phyloP scores from a whole-genome alignment of 2,329 filamentous ascomycete species.

The Amphichorda felina region DNA sequence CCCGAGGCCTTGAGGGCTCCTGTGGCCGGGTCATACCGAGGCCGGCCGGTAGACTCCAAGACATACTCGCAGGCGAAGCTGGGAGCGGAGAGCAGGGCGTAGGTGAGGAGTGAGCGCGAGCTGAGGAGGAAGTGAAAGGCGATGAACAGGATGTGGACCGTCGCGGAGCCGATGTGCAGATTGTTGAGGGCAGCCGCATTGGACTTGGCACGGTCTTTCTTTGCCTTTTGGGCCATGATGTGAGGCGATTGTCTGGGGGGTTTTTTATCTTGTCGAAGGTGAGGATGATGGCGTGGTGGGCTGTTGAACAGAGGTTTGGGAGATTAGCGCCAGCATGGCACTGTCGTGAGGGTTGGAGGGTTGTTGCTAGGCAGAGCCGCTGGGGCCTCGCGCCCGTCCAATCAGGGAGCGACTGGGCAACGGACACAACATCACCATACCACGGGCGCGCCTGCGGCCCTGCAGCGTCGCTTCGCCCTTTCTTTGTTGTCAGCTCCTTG shows the following conservation, averaged over 20 bases:
- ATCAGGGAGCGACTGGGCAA: no score
- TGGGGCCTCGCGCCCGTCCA: not conserved
- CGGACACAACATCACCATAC: no score
- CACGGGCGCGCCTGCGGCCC: not conserved
- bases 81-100: constrained; percentile 61
- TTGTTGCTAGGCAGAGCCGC: constrained; percentile 1
- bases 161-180: constrained; percentile 65
- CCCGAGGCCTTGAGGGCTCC: constrained; percentile 63
- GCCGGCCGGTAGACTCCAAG: constrained; percentile 75
- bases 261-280: not conserved
- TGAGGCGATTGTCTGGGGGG: not conserved
- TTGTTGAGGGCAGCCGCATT: constrained; percentile 69
- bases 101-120: constrained; percentile 54
- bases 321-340: no score
- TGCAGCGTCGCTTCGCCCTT: not conserved
- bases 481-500: not conserved
- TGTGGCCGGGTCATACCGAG: constrained; percentile 53
- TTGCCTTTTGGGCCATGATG: constrained; percentile 50
- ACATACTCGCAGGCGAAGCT: constrained; percentile 71
- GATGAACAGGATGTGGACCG: constrained; percentile 65
- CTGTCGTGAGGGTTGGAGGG: not conserved
- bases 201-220: constrained; percentile 59
- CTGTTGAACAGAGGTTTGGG: not conserved
- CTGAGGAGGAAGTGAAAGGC: constrained; percentile 56
- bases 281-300: not conserved